A percentile compares a stretch with the other conserved stretches of the same genome.
Evolutionary conservation across 169 alveolate species (phyloP).

Genomic region (Plasmodium sp.): DNA sequence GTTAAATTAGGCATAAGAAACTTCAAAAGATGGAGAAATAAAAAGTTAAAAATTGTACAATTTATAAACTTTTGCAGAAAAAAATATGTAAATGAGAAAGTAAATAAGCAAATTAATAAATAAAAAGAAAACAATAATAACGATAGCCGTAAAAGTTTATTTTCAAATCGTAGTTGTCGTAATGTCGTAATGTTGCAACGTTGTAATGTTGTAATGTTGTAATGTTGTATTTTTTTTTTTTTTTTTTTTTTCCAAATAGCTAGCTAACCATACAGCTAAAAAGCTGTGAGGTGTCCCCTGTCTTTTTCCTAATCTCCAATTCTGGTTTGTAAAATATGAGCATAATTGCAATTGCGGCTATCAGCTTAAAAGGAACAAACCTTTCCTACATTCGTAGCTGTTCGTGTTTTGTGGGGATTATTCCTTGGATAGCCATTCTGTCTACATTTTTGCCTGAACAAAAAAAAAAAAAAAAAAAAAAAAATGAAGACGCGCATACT

Average conservation of each 20-base stretch:
- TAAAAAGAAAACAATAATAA: slow-evolving; percentile 1
- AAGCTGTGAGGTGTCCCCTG: slow-evolving; percentile 2
- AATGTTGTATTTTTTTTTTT: not conserved
- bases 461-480: slow-evolving; percentile 28
- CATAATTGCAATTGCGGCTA: not conserved
- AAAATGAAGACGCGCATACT: not conserved
- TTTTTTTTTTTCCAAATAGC: slow-evolving; percentile 4
- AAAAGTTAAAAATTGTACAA: slow-evolving; percentile 5
- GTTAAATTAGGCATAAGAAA: slow-evolving; percentile 25
- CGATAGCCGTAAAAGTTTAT: not conserved
- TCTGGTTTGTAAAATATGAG: not conserved
- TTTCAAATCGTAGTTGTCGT: not conserved
- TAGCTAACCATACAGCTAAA: slow-evolving; percentile 28
- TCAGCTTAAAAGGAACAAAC: slow-evolving; percentile 4
- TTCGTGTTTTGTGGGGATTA: slow-evolving; percentile 12
- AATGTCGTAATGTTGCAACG: not conserved
- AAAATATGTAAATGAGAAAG: not conserved
- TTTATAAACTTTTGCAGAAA: slow-evolving; percentile 42
- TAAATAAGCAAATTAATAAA: not conserved
- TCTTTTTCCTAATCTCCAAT: slow-evolving; percentile 35
- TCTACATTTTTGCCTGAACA: not conserved
- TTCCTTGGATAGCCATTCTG: slow-evolving; percentile 15
- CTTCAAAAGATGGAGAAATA: slow-evolving; percentile 12
- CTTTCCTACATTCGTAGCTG: slow-evolving; percentile 22
- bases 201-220: not conserved